Base-by-base conservation (phyloP, 495 filamentous ascomycete genomes). In the Opeltia flavorubescens region DNA sequence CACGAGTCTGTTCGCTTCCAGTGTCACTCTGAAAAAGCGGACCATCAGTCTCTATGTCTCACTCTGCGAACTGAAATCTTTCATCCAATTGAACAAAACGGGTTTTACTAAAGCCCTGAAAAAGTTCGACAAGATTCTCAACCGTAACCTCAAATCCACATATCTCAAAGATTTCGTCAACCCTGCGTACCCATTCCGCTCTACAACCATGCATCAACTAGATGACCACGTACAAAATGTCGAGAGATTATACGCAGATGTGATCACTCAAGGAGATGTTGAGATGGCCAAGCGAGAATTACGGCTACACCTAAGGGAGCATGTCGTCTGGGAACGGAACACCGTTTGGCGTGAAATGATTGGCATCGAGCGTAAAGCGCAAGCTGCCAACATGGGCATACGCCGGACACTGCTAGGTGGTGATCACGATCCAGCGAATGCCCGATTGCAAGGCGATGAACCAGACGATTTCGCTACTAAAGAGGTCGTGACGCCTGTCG, bases 311-410 rank as follows among this genome's bases (percentile, higher is more conserved):
- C 70, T 99, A 25, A 71, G 91, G 54, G 91, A 99, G 62, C 91
- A 99, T 66, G 89, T 99, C 15, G 88, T 96, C 27, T 99, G 93
- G 93, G 91, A 99, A 57, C 75, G 91, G 39, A 99, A 99, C 55
- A 99, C 91, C 0, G 91, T 99, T 4, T 99, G 91, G 91, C 70
- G 93, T 61, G 91, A 99, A 52, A 89, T 99, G 77, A 99, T 99
- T 57, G 91, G 89, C 46, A 86, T 99, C 50, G 91, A 99, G 67
- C 73, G 91, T 20, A 91, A 94, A 67, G 86, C 88, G 4, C 88
- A 99, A 63, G 91, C 89, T 20, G 91, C 89, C 11, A 94, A 89
- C 50, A 74, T 99, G 50, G 93, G 91, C 13, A 65, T 86, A 44
- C 64, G 77, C 47, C 73, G 78, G 48, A 86, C 86, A 5, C 71